phyloP scores from a whole-genome alignment of 2,329 filamentous ascomycete species.

The Xylaria digitata region DNA sequence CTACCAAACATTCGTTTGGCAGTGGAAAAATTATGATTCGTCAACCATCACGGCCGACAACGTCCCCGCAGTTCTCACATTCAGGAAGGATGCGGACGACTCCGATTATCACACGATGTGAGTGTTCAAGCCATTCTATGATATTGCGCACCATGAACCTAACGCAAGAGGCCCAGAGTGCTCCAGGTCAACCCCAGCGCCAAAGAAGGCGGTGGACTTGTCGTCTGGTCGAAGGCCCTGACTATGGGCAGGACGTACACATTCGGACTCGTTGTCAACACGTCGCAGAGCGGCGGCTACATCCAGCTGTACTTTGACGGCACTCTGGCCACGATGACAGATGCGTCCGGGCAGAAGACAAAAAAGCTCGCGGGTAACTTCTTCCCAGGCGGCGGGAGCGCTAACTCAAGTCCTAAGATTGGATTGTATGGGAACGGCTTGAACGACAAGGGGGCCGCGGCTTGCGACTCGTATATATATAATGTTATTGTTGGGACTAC shows the following conservation, averaged over 20 bases:
- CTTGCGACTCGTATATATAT: constrained; percentile 23
- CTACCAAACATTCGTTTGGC: constrained; percentile 23
- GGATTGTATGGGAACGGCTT: constrained; percentile 20
- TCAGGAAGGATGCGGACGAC: constrained; percentile 21
- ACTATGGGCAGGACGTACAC: constrained; percentile 17
- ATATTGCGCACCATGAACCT: background rate
- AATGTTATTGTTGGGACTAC: constrained; percentile 24
- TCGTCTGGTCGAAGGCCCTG: constrained; percentile 17
- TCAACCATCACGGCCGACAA: constrained; percentile 7
- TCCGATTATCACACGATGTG: constrained; percentile 21
- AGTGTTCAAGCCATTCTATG: constrained; percentile 6
- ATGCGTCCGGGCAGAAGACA: constrained; percentile 18
- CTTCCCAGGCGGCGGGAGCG: constrained; percentile 16
- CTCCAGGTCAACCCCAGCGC: constrained; percentile 22
- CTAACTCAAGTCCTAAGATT: constrained; percentile 22
- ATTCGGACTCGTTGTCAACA: constrained; percentile 21
- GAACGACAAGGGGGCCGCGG: constrained; percentile 9
- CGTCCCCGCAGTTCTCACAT: constrained; percentile 17
- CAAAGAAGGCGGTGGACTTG: constrained; percentile 1
- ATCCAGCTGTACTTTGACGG: constrained; percentile 23
- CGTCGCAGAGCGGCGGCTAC: constrained; percentile 18
- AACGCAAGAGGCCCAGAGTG: constrained; percentile 11
- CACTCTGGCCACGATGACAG: constrained; percentile 21
- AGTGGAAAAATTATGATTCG: constrained; percentile 19
- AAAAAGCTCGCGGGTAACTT: constrained; percentile 19